These are phyloP conservation scores for Fraxinus baroniana DNA, from an alignment of 305 asterid genomes.

Conservation along the genomic window DNA sequence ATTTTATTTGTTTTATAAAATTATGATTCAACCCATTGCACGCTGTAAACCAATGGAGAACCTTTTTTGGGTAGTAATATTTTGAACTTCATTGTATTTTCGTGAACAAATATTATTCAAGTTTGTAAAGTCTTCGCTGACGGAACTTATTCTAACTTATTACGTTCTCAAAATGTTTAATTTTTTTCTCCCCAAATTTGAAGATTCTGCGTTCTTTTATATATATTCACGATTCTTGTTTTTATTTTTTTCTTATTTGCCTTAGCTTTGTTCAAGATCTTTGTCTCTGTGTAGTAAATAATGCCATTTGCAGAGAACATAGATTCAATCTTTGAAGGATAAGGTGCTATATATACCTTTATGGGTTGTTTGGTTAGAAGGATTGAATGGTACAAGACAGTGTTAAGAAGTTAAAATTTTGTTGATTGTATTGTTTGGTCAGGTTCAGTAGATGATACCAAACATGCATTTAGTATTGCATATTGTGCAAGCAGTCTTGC, in stretches of 20 bases:
- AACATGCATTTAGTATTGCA: not conserved
- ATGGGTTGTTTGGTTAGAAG: not conserved
- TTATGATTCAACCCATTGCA: not conserved
- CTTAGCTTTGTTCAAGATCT: not conserved
- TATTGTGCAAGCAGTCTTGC: not conserved
- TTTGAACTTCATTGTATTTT: not conserved
- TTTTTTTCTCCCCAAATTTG: no score
- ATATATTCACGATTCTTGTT: no score
- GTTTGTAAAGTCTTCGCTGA: not conserved
- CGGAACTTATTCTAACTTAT: not conserved
- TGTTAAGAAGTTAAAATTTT: not conserved
- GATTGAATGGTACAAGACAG: not conserved
- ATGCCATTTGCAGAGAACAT: not conserved
- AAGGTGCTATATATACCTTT: not conserved
- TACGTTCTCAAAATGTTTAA: not conserved
- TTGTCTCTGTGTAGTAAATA: not conserved
- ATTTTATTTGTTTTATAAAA: not conserved
- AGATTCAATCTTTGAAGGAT: not conserved
- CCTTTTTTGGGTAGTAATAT: not conserved
- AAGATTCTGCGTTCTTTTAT: not conserved
- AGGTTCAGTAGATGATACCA: not conserved
- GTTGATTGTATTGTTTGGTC: not conserved
- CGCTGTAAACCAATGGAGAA: not conserved
- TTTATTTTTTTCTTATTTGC: not conserved
- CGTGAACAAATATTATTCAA: not conserved